Evolutionary conservation across 352 stramenopile species (phyloP).

Genomic region (Globisporangium nagaii): DNA sequence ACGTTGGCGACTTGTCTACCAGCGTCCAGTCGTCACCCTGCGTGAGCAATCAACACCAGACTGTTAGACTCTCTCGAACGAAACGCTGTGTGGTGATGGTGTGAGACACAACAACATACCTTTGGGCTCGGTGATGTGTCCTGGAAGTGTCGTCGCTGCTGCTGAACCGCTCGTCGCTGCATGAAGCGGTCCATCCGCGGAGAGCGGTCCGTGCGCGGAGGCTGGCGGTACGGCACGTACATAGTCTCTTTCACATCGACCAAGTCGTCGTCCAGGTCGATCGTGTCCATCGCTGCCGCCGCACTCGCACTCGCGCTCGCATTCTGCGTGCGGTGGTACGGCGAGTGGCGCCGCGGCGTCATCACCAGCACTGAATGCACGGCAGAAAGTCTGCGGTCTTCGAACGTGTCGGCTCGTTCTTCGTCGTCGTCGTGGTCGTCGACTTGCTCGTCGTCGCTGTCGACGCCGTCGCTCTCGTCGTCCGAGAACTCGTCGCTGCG

Average conservation of each 20-base stretch:
- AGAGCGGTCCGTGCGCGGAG: constrained; percentile 14
- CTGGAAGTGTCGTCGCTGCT: constrained; percentile 22
- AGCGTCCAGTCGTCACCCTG: constrained; percentile 74
- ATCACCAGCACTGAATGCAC: constrained; percentile 5
- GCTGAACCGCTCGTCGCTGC: constrained; percentile 14
- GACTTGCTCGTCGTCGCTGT: constrained; percentile 41
- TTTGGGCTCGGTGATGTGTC: constrained; percentile 43
- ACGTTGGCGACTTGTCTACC: constrained; percentile 74
- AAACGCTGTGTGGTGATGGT: not conserved
- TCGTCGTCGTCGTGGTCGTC: constrained; percentile 20
- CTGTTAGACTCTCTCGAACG: not conserved
- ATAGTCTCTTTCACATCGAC: constrained; percentile 45
- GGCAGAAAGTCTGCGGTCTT: not conserved
- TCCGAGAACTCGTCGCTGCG: constrained; percentile 79
- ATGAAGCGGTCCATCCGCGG: constrained; percentile 19
- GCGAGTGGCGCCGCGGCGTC: constrained; percentile 10
- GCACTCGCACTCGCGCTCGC: constrained; percentile 53
- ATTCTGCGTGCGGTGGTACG: constrained; percentile 44
- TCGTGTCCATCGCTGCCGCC: constrained; percentile 24
- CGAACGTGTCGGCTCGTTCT: constrained; percentile 9
- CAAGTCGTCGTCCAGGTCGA: constrained; percentile 48
- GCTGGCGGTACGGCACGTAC: constrained; percentile 44
- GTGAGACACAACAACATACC: constrained; percentile 10
- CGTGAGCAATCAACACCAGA: not conserved
- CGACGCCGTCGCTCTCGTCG: constrained; percentile 71